Base-by-base conservation (phyloP, 176 grass and related monocot genomes). In the Oryza glumipatula region DNA sequence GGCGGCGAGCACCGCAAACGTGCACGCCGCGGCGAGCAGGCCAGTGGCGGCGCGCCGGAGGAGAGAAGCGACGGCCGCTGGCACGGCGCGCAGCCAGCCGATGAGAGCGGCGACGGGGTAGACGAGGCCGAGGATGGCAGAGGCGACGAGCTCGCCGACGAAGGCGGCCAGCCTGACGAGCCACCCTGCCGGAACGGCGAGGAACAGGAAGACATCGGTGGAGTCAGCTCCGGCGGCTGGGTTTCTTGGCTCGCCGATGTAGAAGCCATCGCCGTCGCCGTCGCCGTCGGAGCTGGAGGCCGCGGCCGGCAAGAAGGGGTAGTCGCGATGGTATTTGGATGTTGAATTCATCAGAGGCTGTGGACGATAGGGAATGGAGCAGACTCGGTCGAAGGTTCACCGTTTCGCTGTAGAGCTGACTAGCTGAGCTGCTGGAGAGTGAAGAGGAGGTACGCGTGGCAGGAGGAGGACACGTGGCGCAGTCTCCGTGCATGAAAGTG, bases 1-100 rank as follows among this genome's bases (percentile, higher is more conserved):
- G 9, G 67, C 33, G 0, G 19, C 83, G 4, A 89, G 83, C 12
- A 16, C 83, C 0, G 19, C 66, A 4, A 89, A 89, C 23, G 66
- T 77, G 78, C 84, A 77, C 13, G 83, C 83, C 17, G 88, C 72
- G 56, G 88, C 83, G 78, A 89, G 56, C 23, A 58, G 6, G 22
- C 88, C 78, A 6, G 65, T 2, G 28, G 83, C 78, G 23, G 78
- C 54, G 54, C 88, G 88, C 23, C 83, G 72, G 83, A 70, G 16
- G 66, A 44, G 30, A 3, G 83, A 76, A 11, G 78, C 43, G 22
- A 28, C 22, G 17, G 21, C 56, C 24, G 32, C 83, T 0, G 78
- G 88, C 13, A 85, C 32, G 33, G 79, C 45, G 10, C 72, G 78
- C 83, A 82, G 13, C 6, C 70, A 33, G 72, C 88, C 88, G 33